Conservation (phyloP, 768 basidiomycete genomes). For the Lentinula detonsa region DNA sequence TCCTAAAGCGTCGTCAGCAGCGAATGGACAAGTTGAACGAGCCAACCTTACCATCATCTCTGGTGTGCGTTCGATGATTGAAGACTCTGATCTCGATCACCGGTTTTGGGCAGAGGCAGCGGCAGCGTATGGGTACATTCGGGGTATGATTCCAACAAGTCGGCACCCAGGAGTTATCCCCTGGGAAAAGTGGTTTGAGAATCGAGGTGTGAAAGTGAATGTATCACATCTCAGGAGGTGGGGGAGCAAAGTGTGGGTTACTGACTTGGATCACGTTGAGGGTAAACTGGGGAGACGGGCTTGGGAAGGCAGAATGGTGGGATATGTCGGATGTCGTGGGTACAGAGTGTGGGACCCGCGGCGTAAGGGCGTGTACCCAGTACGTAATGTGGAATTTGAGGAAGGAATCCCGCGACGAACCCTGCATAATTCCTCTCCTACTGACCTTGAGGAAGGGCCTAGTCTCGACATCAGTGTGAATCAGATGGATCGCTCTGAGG, state of each 20-base stretch:
- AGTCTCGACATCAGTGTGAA: too few species aligned
- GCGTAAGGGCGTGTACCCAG: background rate
- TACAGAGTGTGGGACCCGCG: background rate
- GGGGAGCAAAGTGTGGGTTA: slow-evolving; percentile 11
- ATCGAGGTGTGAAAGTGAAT: background rate
- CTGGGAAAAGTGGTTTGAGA: background rate
- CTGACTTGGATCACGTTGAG: slow-evolving; percentile 7
- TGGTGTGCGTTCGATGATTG: background rate
- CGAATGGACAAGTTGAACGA: background rate
- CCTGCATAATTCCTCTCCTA: too few species aligned
- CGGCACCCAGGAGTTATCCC: background rate
- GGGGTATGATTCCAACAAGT: background rate
- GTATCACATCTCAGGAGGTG: slow-evolving; percentile 10
- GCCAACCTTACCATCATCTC: background rate
- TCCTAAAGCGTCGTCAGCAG: background rate
- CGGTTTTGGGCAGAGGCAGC: background rate
- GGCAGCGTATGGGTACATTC: background rate
- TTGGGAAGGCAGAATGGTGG: slow-evolving; percentile 12
- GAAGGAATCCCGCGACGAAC: background rate
- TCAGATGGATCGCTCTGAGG: too few species aligned
- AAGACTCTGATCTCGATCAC: background rate
- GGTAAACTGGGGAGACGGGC: slow-evolving; percentile 10
- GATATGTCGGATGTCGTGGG: slow-evolving; percentile 11
- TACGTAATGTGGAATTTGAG: slow-evolving; percentile 10
- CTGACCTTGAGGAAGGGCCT: too few species aligned